Base-by-base conservation (phyloP, 2,329 filamentous ascomycete species). In the Harringtonia aguacate region DNA sequence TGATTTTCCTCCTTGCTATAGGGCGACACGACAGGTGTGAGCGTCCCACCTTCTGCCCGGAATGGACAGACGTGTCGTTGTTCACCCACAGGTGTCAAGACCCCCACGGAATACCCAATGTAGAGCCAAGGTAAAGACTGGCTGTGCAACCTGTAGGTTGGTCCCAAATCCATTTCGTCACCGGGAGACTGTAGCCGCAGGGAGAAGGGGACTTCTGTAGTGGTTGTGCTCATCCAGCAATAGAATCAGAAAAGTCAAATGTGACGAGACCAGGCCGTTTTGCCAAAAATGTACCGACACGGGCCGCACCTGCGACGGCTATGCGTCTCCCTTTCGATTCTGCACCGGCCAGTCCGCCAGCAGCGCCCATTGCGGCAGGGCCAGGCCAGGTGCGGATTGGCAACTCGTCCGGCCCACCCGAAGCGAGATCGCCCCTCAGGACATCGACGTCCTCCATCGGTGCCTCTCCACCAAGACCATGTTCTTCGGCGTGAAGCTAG, bases 131-230 rank as follows among this genome's bases (percentile, higher is more conserved):
- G 62, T 65, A 15, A 67, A 66, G 47, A 67, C 63, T 14, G 65
- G 64, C 39, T 67, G 65, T 52, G 52, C 48, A 52, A 67, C 65
- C 41, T 68, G 65, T 61, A 63, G 63, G 65, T 67, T 18, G 58
- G 61, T 60, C 43, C 58, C 42, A 45, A n/a, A n/a, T n/a, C n/a
- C n/a, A n/a, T n/a, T n/a, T n/a, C n/a, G n/a, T n/a, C n/a, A n/a
- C n/a, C n/a, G n/a, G n/a, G n/a, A n/a, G n/a, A n/a, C n/a, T n/a
- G n/a, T n/a, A n/a, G n/a, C n/a, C n/a, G n/a, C n/a, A n/a, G n/a
- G n/a, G n/a, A n/a, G n/a, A n/a, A n/a, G n/a, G n/a, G n/a, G n/a
- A 28, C 38, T 52, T 38, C 46, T 44, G 33, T 8, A 22, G 14
- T 8, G 30, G 14, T 40, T 48, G 51, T 43, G 48, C 44, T 41